Conservation (phyloP, 805 yeast genomes). For the Starmerella riodocensis region DNA sequence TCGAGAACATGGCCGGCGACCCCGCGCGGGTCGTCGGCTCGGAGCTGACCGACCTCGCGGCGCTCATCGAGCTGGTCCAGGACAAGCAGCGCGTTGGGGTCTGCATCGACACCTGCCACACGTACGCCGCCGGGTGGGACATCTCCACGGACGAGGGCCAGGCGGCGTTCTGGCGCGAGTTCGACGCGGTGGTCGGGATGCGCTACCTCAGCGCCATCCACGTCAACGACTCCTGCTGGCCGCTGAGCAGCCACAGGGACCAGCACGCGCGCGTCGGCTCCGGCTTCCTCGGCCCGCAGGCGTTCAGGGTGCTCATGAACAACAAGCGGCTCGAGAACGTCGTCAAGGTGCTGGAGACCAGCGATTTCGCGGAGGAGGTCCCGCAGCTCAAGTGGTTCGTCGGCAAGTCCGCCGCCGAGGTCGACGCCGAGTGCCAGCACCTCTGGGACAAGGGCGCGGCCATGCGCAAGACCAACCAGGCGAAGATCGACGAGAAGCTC, state of each 20-base stretch:
- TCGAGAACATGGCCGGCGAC: slow-evolving; percentile 97
- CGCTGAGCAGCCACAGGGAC: slow-evolving; percentile 78
- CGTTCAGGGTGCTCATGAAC: slow-evolving; percentile 68
- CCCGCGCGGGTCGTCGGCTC: slow-evolving; percentile 76
- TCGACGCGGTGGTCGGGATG: slow-evolving; percentile 62
- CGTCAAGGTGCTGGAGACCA: slow-evolving; percentile 78
- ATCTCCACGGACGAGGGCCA: slow-evolving; percentile 47
- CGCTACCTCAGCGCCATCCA: slow-evolving; percentile 70
- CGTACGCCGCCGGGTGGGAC: slow-evolving; percentile 94
- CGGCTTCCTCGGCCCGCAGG: slow-evolving; percentile 81
- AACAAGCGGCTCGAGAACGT: slow-evolving; percentile 44
- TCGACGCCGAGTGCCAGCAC: slow-evolving; percentile 34
- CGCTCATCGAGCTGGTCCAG: slow-evolving; percentile 65
- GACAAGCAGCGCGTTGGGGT: slow-evolving; percentile 83
- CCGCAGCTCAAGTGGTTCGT: slow-evolving; percentile 66
- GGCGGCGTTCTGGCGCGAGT: slow-evolving; percentile 58
- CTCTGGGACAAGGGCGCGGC: slow-evolving; percentile 48
- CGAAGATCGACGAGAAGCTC: slow-evolving; percentile 48
- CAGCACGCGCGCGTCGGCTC: slow-evolving; percentile 79
- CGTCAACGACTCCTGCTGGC: slow-evolving; percentile 90
- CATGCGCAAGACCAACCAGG: slow-evolving; percentile 56
- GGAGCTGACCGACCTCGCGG: slow-evolving; percentile 55
- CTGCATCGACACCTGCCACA: slow-evolving; percentile 91
- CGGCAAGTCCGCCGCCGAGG: slow-evolving; percentile 43
- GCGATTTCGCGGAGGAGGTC: slow-evolving; percentile 48